Percentiles rank a stretch among this genome's conserved stretches.
Evolutionary conservation across 2,329 filamentous ascomycete species (phyloP).

Genomic region (Fusarium sp.): DNA sequence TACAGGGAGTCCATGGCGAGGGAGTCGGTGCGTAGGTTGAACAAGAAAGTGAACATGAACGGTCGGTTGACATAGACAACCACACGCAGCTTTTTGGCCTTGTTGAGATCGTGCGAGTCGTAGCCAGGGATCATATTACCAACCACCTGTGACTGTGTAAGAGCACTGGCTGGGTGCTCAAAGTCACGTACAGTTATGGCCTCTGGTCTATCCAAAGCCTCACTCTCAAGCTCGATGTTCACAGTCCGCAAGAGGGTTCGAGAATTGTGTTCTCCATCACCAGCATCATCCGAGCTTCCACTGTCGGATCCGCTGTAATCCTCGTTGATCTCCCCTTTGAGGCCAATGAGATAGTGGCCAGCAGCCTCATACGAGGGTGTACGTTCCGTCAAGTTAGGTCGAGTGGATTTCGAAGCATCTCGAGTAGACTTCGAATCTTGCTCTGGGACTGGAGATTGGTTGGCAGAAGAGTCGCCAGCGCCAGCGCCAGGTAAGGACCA

Average conservation of each 20-base stretch:
- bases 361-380: slow-evolving; percentile 50
- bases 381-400: slow-evolving; percentile 25
- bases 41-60: slow-evolving; percentile 85
- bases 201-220: slow-evolving; percentile 58
- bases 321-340: slow-evolving; percentile 75
- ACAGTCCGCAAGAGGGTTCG: slow-evolving; percentile 76
- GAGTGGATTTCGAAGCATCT: slow-evolving; percentile 24
- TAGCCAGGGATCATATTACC: slow-evolving; percentile 54
- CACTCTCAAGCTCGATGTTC: slow-evolving; percentile 73
- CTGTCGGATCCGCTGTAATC: slow-evolving; percentile 53
- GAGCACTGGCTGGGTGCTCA: slow-evolving; percentile 54
- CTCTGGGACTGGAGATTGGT: slow-evolving; percentile 29
- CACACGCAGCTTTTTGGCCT: slow-evolving; percentile 73
- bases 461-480: slow-evolving; percentile 36
- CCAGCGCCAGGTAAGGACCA: slow-evolving; percentile 65
- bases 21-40: slow-evolving; percentile 70
- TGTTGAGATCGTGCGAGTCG: slow-evolving; percentile 66
- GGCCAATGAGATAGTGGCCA: slow-evolving; percentile 76
- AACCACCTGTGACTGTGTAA: slow-evolving; percentile 54
- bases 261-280: slow-evolving; percentile 60
- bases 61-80: slow-evolving; percentile 82
- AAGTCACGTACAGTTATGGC: slow-evolving; percentile 64
- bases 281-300: slow-evolving; percentile 52
- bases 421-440: slow-evolving; percentile 31
- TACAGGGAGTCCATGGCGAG: slow-evolving; percentile 71